Conservation (phyloP, 2,329 filamentous ascomycete genomes). For the Paraphoma chrysanthemicola region DNA sequence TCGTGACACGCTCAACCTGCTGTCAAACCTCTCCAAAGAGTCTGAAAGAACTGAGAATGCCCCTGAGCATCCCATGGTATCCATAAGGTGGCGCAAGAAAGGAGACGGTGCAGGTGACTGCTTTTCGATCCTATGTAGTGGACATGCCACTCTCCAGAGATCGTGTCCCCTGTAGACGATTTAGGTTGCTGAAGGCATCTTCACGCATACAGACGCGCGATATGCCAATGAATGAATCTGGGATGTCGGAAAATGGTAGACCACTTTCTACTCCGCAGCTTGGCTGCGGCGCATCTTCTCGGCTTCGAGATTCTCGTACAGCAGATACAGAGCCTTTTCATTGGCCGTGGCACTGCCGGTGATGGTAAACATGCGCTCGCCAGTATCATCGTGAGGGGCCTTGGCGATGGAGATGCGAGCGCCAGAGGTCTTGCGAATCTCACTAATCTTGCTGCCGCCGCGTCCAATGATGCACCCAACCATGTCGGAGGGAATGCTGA, state of each 20-base stretch:
- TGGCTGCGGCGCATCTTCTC: conserved; percentile 98
- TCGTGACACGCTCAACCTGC: conserved; percentile 51
- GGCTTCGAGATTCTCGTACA: conserved; percentile 98
- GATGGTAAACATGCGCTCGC: conserved; percentile 99
- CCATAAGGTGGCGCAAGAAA: conserved; percentile 40
- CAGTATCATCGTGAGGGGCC: conserved; percentile 94
- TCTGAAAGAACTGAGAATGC: conserved; percentile 36
- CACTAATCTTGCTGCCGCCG: conserved; percentile 94
- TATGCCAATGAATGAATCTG: background rate
- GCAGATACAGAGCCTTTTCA: conserved; percentile 91
- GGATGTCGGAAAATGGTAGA: background rate
- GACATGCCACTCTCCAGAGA: conserved; percentile 4
- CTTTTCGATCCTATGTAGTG: conserved; percentile 32
- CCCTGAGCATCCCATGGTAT: conserved; percentile 39
- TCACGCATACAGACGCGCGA: no score
- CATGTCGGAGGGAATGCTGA: conserved; percentile 99
- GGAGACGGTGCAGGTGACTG: conserved; percentile 39
- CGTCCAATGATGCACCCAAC: conserved; percentile 99
- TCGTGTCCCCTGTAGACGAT: background rate
- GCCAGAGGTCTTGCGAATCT: conserved; percentile 95
- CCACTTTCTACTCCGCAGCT: conserved; percentile 57
- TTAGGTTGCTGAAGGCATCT: no score
- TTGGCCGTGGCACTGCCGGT: conserved; percentile 94
- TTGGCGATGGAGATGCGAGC: conserved; percentile 98
- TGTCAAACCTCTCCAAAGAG: conserved; percentile 36